These are phyloP conservation scores for Penicillium subrubescens DNA, from an alignment of 495 filamentous ascomycete genomes.

Conservation along the genomic window DNA sequence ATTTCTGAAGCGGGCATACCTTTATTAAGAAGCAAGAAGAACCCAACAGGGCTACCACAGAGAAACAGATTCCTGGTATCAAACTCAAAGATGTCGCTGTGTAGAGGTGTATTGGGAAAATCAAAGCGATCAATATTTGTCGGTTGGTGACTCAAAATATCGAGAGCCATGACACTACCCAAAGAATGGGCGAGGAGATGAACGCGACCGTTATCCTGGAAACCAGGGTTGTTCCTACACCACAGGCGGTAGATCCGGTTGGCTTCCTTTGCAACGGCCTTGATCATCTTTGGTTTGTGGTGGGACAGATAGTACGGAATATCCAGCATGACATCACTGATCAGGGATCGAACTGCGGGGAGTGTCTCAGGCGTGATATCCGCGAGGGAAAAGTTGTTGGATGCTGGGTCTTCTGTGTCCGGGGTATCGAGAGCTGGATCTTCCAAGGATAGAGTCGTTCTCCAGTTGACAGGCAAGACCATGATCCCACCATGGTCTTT, in stretches of 20 bases:
- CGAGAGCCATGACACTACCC: constrained; percentile 89
- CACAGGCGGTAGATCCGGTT: constrained; percentile 92
- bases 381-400: constrained; percentile 73
- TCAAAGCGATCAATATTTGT: constrained; percentile 62
- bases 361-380: constrained; percentile 93
- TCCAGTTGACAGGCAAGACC: constrained; percentile 87
- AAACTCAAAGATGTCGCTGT: constrained; percentile 78
- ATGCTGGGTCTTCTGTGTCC: constrained; percentile 47
- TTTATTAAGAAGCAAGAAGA: constrained; percentile 89
- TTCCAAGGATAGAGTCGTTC: constrained; percentile 80
- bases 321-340: constrained; percentile 96
- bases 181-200: constrained; percentile 93
- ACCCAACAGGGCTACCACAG: constrained; percentile 88
- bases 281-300: constrained; percentile 92
- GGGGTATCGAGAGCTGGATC: constrained; percentile 59
- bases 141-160: constrained; percentile 87
- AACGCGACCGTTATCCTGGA: constrained; percentile 77
- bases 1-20: constrained; percentile 29
- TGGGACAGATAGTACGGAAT: constrained; percentile 96
- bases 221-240: constrained; percentile 89
- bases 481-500: constrained; percentile 71
- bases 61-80: constrained; percentile 87
- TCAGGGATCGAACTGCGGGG: constrained; percentile 83
- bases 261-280: constrained; percentile 85
- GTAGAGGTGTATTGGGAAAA: constrained; percentile 48